Percentiles rank a stretch among this genome's conserved stretches.
Evolutionary conservation across 2,329 filamentous ascomycete species (phyloP).

Genomic region (Microcera coccophila): DNA sequence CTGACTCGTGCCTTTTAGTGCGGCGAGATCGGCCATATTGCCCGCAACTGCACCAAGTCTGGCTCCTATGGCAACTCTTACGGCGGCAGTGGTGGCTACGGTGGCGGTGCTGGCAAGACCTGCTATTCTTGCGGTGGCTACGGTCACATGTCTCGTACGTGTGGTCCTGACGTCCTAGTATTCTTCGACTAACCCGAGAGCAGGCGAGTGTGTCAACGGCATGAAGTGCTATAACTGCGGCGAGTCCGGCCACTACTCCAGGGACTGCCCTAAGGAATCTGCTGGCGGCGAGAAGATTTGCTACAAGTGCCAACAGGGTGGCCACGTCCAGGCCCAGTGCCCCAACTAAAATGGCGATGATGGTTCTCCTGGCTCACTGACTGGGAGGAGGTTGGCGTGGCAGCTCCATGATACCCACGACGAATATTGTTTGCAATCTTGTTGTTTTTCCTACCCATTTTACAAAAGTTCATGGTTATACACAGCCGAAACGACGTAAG

Average conservation of each 20-base stretch:
- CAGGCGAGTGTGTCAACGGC: constrained; percentile 90
- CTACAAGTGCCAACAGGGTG: constrained; percentile 86
- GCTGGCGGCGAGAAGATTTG: constrained; percentile 87
- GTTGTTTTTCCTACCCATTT: constrained; percentile 27
- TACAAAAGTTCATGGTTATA: constrained; percentile 29
- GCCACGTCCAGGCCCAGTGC: constrained; percentile 92
- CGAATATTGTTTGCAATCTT: constrained; percentile 27
- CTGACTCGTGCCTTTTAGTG: constrained; percentile 51
- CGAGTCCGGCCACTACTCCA: constrained; percentile 90
- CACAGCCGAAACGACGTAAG: constrained; percentile 32
- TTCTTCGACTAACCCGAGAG: constrained; percentile 17
- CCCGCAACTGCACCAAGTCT: constrained; percentile 77
- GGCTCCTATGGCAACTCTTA: constrained; percentile 46
- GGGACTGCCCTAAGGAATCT: constrained; percentile 93
- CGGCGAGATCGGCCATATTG: constrained; percentile 93
- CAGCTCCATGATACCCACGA: constrained; percentile 43
- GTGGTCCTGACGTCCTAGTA: no score
- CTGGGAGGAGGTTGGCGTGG: constrained; percentile 36
- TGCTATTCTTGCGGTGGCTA: constrained; percentile 98
- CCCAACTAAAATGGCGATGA: constrained; percentile 55
- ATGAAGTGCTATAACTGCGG: constrained; percentile 99
- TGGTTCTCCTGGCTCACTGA: constrained; percentile 20
- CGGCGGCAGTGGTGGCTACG: constrained; percentile 46
- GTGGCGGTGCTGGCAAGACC: constrained; percentile 66
- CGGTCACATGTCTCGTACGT: constrained; percentile 87